These are phyloP conservation scores for Kodamaea suecica DNA, from an alignment of 1,139 yeast species.

Conservation along the genomic window DNA sequence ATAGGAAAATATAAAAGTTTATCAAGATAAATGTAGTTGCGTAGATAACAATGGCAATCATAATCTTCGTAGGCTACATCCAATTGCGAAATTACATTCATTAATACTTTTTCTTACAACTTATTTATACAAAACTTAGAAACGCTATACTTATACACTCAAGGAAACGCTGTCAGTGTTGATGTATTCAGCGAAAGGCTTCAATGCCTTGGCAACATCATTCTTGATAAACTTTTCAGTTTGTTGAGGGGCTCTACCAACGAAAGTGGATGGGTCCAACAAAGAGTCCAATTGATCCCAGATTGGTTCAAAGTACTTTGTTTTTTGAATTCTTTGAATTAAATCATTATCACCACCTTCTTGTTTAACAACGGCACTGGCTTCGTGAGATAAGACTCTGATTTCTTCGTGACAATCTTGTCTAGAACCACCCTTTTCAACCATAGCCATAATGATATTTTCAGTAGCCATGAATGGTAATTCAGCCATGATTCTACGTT, in stretches of 20 bases:
- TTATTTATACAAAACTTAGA: not conserved
- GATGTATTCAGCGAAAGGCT: constrained; percentile 60
- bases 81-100: too few relatives aligned
- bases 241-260: constrained; percentile 98
- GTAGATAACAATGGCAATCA: not conserved
- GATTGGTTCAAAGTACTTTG: constrained; percentile 85
- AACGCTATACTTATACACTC: constrained; percentile 30
- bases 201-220: constrained; percentile 81
- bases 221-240: constrained; percentile 86
- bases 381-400: constrained; percentile 95
- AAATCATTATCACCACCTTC: constrained; percentile 98
- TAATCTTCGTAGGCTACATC: too few relatives aligned
- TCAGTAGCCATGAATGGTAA: constrained; percentile 99
- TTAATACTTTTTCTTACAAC: not conserved
- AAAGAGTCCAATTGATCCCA: constrained; percentile 77
- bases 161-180: constrained; percentile 59
- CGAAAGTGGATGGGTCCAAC: constrained; percentile 89
- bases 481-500: constrained; percentile 91
- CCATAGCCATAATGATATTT: constrained; percentile 99
- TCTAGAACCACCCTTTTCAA: constrained; percentile 94
- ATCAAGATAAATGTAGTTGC: too few relatives aligned
- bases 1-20: too few relatives aligned
- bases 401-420: constrained; percentile 98
- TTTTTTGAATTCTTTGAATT: constrained; percentile 79
- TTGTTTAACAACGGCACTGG: constrained; percentile 95